Evolutionary conservation across 2,329 filamentous ascomycete genomes (phyloP).

Genomic region (Cercospora sojina): DNA sequence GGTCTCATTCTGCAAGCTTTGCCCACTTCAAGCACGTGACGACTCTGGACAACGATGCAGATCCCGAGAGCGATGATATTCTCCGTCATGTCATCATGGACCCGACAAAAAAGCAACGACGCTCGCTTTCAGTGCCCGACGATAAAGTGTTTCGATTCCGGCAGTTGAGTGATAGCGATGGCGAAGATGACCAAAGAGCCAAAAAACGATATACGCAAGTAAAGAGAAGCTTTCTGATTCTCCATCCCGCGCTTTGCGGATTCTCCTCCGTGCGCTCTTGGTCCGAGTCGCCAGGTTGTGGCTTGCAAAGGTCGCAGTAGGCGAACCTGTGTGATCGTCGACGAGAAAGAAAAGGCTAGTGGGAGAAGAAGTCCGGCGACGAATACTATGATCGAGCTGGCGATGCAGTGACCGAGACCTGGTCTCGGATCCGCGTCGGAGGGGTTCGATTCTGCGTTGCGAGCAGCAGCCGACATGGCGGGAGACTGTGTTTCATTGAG

Average conservation of each 20-base stretch:
- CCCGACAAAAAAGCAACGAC: not conserved
- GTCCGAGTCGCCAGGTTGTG: not conserved
- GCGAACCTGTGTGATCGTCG: not conserved
- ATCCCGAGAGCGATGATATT: not conserved
- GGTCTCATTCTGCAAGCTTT: not conserved
- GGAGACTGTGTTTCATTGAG: not conserved
- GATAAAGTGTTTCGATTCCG: not conserved
- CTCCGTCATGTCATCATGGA: not conserved
- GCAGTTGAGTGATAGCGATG: not conserved
- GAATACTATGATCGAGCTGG: not conserved
- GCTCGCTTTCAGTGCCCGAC: not conserved
- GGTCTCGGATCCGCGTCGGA: not conserved
- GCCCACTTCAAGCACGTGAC: not conserved
- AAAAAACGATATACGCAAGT: not conserved
- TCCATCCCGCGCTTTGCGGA: not conserved
- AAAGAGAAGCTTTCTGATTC: not conserved
- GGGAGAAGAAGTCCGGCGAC: not conserved
- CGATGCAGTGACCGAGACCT: not conserved
- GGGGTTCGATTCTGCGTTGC: too few relatives aligned
- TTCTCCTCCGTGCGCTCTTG: not conserved
- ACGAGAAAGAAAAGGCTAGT: not conserved
- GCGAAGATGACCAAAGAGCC: not conserved
- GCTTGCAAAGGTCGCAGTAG: slow-evolving; percentile 1
- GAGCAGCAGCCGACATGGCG: not conserved
- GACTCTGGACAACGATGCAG: not conserved